A percentile compares a stretch with the other conserved stretches of the same genome.
Conservation (phyloP, 768 basidiomycete genomes). For the Amanita phalloides region DNA sequence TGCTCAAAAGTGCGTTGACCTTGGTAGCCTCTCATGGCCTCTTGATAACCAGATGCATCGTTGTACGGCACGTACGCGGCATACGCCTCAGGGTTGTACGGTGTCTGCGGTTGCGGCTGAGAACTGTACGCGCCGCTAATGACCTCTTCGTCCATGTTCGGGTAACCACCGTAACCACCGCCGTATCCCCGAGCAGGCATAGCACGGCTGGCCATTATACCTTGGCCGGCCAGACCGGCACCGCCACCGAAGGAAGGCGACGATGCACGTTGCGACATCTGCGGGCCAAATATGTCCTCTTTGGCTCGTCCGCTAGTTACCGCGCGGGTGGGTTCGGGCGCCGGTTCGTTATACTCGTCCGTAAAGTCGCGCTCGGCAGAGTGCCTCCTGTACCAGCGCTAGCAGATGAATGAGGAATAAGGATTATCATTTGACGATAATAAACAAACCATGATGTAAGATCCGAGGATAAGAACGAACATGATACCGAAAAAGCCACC, state of each 20-base stretch:
- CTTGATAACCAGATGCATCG: conserved; percentile 16
- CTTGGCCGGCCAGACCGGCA: conserved; percentile 28
- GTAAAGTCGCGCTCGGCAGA: conserved; percentile 1
- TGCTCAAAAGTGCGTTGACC: conserved; percentile 19
- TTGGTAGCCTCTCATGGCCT: conserved; percentile 21
- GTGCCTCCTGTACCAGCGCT: conserved; percentile 3
- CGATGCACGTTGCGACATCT: conserved; percentile 13
- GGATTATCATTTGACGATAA: background rate
- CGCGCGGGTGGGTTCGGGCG: conserved; percentile 8
- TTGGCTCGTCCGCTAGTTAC: conserved; percentile 8
- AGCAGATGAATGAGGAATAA: background rate
- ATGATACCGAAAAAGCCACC: conserved; percentile 29
- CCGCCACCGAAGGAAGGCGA: conserved; percentile 20
- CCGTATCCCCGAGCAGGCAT: conserved; percentile 24
- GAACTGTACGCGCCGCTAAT: conserved; percentile 29
- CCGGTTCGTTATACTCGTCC: conserved; percentile 10
- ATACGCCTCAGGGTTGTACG: conserved; percentile 34
- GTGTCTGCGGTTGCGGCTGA: conserved; percentile 25
- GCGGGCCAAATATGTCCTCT: background rate
- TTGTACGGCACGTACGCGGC: conserved; percentile 28
- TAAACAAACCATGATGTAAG: conserved; percentile 24
- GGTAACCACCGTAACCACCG: conserved; percentile 6
- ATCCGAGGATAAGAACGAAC: conserved; percentile 23
- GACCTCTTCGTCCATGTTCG: conserved; percentile 15
- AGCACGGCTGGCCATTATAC: conserved; percentile 17